Percentiles rank a stretch among this genome's conserved stretches.
Conservation (phyloP, 2,329 filamentous ascomycete species). For the Aspergillus viridinutans region DNA sequence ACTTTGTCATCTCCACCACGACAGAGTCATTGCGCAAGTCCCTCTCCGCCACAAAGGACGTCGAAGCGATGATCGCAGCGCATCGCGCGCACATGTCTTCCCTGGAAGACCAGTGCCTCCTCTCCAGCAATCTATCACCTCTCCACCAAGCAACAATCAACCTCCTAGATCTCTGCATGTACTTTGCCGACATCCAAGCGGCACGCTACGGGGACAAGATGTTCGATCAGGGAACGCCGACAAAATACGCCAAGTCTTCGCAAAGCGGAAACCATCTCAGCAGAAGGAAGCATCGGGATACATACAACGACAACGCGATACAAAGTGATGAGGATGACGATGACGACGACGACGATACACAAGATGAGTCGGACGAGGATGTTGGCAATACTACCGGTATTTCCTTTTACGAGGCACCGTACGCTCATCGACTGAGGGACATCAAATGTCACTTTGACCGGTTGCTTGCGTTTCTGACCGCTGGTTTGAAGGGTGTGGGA, state of each 20-base stretch:
- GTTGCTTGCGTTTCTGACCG: slow-evolving; percentile 64
- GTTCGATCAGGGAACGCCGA: slow-evolving; percentile 29
- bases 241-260: not conserved
- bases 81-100: slow-evolving; percentile 62
- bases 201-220: slow-evolving; percentile 35
- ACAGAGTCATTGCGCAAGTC: slow-evolving; percentile 53
- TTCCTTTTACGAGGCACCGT: slow-evolving; percentile 40
- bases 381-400: slow-evolving; percentile 37
- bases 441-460: slow-evolving; percentile 62
- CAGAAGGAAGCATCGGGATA: not conserved
- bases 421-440: slow-evolving; percentile 51
- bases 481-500: slow-evolving; percentile 69
- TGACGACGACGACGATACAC: slow-evolving; percentile 20
- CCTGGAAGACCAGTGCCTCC: slow-evolving; percentile 64
- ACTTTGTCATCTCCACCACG: slow-evolving; percentile 64
- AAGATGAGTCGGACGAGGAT: slow-evolving; percentile 35
- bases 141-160: slow-evolving; percentile 71
- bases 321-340: slow-evolving; percentile 16
- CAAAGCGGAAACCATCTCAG: not conserved
- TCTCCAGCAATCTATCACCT: slow-evolving; percentile 63
- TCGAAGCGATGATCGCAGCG: slow-evolving; percentile 73
- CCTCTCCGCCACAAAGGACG: slow-evolving; percentile 61
- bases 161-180: slow-evolving; percentile 69
- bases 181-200: slow-evolving; percentile 59
- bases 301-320: slow-evolving; percentile 16